Conservation (phyloP, 2,329 filamentous ascomycete species). For the Alternaria conjuncta region DNA sequence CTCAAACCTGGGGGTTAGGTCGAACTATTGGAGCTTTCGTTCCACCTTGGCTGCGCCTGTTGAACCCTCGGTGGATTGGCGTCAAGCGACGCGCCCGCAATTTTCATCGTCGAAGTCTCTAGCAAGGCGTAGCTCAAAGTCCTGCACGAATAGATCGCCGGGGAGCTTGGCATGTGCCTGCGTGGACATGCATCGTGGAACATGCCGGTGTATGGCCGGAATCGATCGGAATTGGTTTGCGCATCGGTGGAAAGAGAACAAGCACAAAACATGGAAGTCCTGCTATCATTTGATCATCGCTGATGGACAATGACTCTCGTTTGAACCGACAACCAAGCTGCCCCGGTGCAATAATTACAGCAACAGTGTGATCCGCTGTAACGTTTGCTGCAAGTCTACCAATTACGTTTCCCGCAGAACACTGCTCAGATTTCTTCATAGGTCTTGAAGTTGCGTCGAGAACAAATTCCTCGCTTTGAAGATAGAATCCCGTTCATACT, state of each 20-base stretch:
- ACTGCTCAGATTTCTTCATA: no score
- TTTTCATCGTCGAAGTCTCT: background rate
- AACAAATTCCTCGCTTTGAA: no score
- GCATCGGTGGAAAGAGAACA: background rate
- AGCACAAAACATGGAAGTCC: background rate
- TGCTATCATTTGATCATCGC: background rate
- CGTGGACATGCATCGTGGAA: background rate
- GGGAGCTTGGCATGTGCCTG: background rate
- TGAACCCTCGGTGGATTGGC: background rate
- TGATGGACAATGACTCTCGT: background rate
- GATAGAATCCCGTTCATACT: no score
- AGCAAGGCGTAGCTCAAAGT: background rate
- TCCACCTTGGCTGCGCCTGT: background rate
- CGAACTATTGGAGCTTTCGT: background rate
- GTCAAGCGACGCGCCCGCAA: background rate
- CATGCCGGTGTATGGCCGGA: background rate
- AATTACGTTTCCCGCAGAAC: no score
- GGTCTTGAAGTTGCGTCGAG: no score
- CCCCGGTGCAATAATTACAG: no score
- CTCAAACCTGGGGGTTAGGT: conserved; percentile 1
- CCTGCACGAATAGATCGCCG: background rate
- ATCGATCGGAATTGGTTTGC: background rate
- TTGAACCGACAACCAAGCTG: background rate
- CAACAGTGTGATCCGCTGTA: no score
- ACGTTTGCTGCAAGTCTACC: no score